Conservation (phyloP, 176 grass and related monocot species). For the Ananas comosus region DNA sequence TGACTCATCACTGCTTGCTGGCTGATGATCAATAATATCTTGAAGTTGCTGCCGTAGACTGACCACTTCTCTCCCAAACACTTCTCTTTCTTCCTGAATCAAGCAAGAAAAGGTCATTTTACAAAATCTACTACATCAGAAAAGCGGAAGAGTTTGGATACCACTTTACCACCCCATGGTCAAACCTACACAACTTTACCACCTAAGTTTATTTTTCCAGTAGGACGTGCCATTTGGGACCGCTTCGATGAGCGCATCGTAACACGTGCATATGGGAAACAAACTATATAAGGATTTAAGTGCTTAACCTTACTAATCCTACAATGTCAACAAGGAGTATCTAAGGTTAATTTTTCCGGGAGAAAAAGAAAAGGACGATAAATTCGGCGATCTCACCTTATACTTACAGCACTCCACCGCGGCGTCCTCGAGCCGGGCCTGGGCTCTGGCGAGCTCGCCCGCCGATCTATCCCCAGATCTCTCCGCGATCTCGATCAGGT, state of each 20-base stretch:
- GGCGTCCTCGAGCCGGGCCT: conserved; percentile 22
- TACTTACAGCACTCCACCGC: conserved; percentile 65
- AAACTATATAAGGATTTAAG: background rate
- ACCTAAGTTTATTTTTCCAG: too few species aligned
- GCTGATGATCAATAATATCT: conserved; percentile 34
- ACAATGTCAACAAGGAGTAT: background rate
- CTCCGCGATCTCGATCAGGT: conserved; percentile 65
- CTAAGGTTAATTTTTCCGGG: conserved; percentile 4
- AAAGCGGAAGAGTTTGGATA: background rate
- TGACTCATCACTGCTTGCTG: background rate
- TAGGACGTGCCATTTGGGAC: too few species aligned
- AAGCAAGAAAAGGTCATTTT: conserved; percentile 9
- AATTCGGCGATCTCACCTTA: conserved; percentile 34
- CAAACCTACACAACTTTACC: background rate
- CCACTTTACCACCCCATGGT: background rate
- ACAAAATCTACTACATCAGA: background rate
- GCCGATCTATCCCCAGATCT: conserved; percentile 15
- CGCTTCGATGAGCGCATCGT: too few species aligned
- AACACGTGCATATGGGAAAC: too few species aligned
- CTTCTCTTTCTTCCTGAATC: conserved; percentile 84
- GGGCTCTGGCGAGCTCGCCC: conserved; percentile 18
- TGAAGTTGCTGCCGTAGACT: conserved; percentile 44
- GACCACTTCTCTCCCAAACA: conserved; percentile 48
- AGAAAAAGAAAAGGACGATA: background rate
- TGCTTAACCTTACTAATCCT: background rate